Percentiles rank a stretch among this genome's conserved stretches.
These are phyloP conservation scores for Spergularia azorica DNA, from an alignment of 179 eudicot species.

Conservation along the genomic window DNA sequence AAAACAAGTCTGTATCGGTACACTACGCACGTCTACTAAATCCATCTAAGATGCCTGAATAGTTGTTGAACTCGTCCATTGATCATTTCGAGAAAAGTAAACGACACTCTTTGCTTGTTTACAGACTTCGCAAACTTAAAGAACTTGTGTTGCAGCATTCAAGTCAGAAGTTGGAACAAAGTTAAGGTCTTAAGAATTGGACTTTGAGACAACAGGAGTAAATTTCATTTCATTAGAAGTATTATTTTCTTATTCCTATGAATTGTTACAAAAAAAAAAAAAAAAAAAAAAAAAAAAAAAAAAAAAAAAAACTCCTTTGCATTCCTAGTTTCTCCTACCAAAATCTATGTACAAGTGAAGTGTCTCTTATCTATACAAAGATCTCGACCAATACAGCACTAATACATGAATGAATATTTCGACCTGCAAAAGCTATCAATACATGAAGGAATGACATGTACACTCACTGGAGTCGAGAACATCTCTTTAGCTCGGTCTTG, in stretches of 20 bases:
- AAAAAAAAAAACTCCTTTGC: neutral
- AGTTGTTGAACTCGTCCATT: too few species aligned
- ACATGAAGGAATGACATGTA: constrained; percentile 18
- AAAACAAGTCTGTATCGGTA: neutral
- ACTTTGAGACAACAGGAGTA: too few species aligned
- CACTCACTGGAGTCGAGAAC: constrained; percentile 48
- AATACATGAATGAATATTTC: neutral
- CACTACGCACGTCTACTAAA: too few species aligned
- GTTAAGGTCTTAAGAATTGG: too few species aligned
- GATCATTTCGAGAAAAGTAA: too few species aligned
- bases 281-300: constrained; percentile 1
- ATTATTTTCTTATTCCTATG: neutral
- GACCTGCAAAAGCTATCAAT: constrained; percentile 16
- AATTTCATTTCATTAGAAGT: too few species aligned
- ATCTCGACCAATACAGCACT: neutral
- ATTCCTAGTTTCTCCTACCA: neutral
- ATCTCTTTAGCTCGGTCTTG: constrained; percentile 60
- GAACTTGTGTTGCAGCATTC: too few species aligned
- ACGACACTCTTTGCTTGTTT: too few species aligned
- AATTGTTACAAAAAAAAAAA: constrained; percentile 1
- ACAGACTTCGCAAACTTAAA: too few species aligned
- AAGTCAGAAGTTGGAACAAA: too few species aligned
- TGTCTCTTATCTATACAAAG: neutral
- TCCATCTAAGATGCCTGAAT: neutral
- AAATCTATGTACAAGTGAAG: constrained; percentile 9